phyloP scores from a whole-genome alignment of 177 flowering plant species.

The Vitis hybrid region DNA sequence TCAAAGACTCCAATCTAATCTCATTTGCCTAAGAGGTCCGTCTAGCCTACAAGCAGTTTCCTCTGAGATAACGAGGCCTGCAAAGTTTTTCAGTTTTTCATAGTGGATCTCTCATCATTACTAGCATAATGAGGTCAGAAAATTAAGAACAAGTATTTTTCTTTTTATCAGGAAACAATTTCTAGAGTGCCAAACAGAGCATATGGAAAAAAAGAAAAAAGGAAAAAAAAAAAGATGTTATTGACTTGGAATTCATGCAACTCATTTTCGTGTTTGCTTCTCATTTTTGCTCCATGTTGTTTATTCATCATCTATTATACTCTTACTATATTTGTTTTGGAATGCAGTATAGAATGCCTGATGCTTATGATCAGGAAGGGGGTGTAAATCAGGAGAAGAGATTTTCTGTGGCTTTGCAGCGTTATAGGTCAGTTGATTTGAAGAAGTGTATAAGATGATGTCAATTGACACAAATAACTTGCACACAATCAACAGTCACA shows the following conservation, averaged over 20 bases:
- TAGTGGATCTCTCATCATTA: too few species aligned
- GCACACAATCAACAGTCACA: neutral
- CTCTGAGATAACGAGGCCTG: too few species aligned
- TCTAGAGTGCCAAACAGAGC: too few species aligned
- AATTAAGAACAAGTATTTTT: too few species aligned
- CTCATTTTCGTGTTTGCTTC: neutral
- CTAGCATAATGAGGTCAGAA: too few species aligned
- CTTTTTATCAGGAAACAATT: too few species aligned
- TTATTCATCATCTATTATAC: neutral
- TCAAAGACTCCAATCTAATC: too few species aligned
- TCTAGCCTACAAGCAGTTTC: too few species aligned
- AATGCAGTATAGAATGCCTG: constrained; percentile 92
- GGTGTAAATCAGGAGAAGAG: constrained; percentile 91
- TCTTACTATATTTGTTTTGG: constrained; percentile 6
- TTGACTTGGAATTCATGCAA: neutral
- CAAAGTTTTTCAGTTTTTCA: too few species aligned
- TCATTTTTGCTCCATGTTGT: neutral
- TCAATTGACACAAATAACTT: too few species aligned
- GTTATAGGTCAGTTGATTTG: constrained; percentile 65
- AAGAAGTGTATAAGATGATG: neutral
- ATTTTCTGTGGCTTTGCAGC: constrained; percentile 81
- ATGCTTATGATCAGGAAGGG: constrained; percentile 88
- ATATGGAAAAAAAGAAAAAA: neutral
- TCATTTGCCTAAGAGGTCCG: too few species aligned
- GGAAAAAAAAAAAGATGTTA: neutral